Evolutionary conservation across 2,329 filamentous ascomycete species (phyloP), one percentile per base, ranked within the genome.

Genomic region (Thielaviopsis musarum): DNA sequence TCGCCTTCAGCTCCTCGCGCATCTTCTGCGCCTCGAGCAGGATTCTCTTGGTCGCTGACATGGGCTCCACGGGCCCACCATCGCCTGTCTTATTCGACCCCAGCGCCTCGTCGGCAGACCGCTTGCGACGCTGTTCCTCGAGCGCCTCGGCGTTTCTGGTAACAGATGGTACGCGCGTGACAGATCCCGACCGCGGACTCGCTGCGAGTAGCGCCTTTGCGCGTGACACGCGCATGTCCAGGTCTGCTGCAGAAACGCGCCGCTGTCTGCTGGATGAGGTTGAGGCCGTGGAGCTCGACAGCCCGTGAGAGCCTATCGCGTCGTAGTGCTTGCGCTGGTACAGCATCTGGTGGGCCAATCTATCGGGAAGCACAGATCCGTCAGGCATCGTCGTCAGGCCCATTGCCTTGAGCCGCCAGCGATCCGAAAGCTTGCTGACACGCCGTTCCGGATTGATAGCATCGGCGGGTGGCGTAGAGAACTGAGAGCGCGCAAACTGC

Each of bases 381-480:
- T 81, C 74, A 4, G 75, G 72, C 72, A 79, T 74, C 62, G 74
- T 75, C 2, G 78, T 75, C 19, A 80, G 71, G 10, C 74, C 75
- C 74, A 76, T 75, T 51, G 74, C 74, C 57, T 75, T 76, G 60
- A 77, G 68, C 5, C 70, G 68, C 75, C 75, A 77, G 48, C 72
- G 69, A 57, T 73, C 72, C 6, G 73, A 75, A 6, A 70, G 71
- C 56, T 67, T 72, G 64, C 71, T 74, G 2, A 66, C 58, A 10
- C 68, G 66, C 45, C 64, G 65, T 2, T 64, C 59, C 6, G 62
- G 64, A 10, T 52, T 48, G n/a, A 52, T 49, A 1, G 15, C 22
- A 5, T 57, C 59, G n/a, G 38, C 59, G 4, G 57, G 54, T 4
- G 58, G 48, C 10, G 55, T 59, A 3, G 59, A 62, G 22, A 61